Base-by-base conservation (phyloP, 192 early-diverging fungal genomes). In the Lobosporangium transversale region DNA sequence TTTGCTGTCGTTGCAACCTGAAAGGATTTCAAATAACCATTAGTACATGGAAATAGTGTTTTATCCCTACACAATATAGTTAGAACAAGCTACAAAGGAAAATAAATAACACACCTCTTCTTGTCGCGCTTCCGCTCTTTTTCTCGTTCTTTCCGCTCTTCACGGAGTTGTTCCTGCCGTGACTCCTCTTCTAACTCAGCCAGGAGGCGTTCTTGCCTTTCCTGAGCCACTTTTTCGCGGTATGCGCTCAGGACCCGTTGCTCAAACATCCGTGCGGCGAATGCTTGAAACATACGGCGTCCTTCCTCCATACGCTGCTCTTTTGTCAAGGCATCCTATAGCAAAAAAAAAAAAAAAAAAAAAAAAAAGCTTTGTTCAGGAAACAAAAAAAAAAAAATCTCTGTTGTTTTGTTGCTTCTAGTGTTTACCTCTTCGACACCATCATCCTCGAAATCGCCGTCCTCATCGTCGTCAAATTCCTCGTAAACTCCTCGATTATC, bases 201-300 rank as follows among this genome's bases (percentile, higher is more conserved):
- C 27, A 98, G 88, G 54, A 98, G 84, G 12, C 93, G 89, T 68
- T 89, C 85, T 78, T 95, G 94, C 49, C 94, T 89, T 62, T 97
- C 95, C 31, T 87, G 88, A 5, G 94, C 96, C 18, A 95, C 89
- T 84, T 97, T 95, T 83, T 99, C 97, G 35, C 94, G 89, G 67
- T 97, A 99, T 4, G 95, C 93, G 57, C 89, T 86, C 43, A 99
- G 80, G 6, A 99, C 95, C 12, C 97, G 89, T 67, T 99, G 95
- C 79, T 97, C 97, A 88, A 99, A 97, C 88, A 99, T 93, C 49
- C 93, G 91, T 21, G 97, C 95, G 9, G 94, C 94, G 87, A 97
- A 95, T 30, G 96, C 92, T 78, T 96, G 95, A 74, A 99, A 97
- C 89, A 95, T 95, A 11, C 90, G 88, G 21, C 95, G 89, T 9